phyloP scores from a whole-genome alignment of 2,329 filamentous ascomycete genomes.

The Penicillium freii region DNA sequence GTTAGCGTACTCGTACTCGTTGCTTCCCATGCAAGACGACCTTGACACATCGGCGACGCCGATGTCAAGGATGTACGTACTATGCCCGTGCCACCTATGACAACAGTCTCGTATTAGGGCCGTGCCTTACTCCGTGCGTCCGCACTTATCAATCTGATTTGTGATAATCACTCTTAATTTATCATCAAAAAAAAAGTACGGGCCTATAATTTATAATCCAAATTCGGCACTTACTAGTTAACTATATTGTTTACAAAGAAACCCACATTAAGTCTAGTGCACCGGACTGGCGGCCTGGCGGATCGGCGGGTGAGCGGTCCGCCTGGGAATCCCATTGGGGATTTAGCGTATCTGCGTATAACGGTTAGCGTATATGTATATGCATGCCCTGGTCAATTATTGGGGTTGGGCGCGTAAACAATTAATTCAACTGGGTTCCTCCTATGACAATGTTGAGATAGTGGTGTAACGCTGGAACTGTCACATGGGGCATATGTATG shows the following conservation, averaged over 20 bases:
- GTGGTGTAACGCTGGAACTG: background rate
- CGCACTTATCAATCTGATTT: background rate
- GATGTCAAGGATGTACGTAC: background rate
- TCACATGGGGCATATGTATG: slow-evolving; percentile 1
- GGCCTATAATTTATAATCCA: background rate
- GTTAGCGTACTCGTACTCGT: background rate
- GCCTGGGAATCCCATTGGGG: background rate
- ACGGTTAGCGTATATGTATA: background rate
- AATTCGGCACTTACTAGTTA: too few relatives aligned
- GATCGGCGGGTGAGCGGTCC: slow-evolving; percentile 4
- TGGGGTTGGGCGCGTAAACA: slow-evolving; percentile 1
- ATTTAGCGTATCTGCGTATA: background rate
- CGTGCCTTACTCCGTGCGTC: background rate
- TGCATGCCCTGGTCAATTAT: background rate
- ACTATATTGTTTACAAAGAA: background rate
- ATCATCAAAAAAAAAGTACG: background rate
- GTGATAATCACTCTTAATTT: background rate
- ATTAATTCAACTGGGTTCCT: background rate
- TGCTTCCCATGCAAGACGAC: background rate
- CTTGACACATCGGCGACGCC: background rate
- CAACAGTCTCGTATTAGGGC: background rate
- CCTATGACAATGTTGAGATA: background rate
- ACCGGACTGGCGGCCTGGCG: background rate
- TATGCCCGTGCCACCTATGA: slow-evolving; percentile 1
- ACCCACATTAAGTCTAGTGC: background rate